Conservation (phyloP, 1,139 yeast species). For the Meyerozyma elateridarum region DNA sequence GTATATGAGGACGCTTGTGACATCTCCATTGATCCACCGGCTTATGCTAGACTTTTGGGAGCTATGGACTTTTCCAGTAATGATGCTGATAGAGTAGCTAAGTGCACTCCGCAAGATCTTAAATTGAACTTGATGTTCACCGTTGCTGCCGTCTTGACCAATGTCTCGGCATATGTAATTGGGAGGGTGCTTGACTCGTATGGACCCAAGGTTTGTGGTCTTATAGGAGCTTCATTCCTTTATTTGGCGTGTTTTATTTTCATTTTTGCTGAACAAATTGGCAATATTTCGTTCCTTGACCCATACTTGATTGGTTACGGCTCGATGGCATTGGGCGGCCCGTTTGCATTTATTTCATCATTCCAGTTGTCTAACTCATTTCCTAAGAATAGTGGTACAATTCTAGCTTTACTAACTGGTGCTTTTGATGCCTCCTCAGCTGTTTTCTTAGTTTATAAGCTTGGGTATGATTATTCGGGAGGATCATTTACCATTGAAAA, state of each 20-base stretch:
- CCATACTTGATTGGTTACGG: constrained; percentile 62
- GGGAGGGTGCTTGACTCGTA: constrained; percentile 71
- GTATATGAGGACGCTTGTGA: constrained; percentile 65
- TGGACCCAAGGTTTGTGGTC: constrained; percentile 79
- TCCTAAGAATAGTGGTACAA: constrained; percentile 66
- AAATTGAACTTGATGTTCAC: constrained; percentile 80
- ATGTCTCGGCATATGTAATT: constrained; percentile 74
- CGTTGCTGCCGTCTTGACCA: constrained; percentile 83
- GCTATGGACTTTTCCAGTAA: too few relatives aligned
- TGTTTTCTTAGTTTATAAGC: constrained; percentile 60
- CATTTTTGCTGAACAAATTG: constrained; percentile 26
- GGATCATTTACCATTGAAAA: constrained; percentile 30
- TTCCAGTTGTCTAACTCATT: constrained; percentile 73
- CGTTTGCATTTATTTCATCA: constrained; percentile 75
- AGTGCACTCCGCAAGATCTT: constrained; percentile 74
- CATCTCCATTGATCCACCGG: constrained; percentile 11
- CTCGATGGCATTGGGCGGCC: constrained; percentile 73
- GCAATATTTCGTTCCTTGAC: constrained; percentile 35
- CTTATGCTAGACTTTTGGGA: constrained; percentile 10
- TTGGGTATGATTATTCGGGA: constrained; percentile 42
- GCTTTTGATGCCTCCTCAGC: constrained; percentile 79
- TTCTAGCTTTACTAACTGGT: constrained; percentile 70
- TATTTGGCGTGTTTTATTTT: constrained; percentile 50
- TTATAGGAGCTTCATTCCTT: constrained; percentile 62
- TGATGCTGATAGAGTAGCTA: constrained; percentile 12